These are phyloP conservation scores for Rhododendron griersonianum DNA, from an alignment of 148 eudicot genomes.

Conservation along the genomic window DNA sequence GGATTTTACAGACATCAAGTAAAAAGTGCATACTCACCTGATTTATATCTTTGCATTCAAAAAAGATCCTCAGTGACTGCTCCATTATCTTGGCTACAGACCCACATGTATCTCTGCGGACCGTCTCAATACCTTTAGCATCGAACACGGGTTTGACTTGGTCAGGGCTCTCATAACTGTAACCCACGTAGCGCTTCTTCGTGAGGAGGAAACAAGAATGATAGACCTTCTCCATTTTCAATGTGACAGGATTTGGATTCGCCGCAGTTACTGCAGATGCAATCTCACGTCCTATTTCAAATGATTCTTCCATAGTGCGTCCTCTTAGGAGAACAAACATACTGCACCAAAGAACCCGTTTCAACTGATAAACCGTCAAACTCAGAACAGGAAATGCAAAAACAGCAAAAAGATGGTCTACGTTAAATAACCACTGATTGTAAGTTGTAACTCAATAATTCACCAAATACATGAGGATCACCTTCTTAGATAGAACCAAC, in stretches of 20 bases:
- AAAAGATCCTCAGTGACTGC: slow-evolving; percentile 69
- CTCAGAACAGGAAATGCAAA: background rate
- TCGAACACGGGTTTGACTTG: slow-evolving; percentile 77
- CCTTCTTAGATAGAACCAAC: background rate
- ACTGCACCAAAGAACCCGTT: slow-evolving; percentile 45
- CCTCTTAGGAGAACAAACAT: slow-evolving; percentile 94
- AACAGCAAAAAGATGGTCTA: background rate
- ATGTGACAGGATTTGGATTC: slow-evolving; percentile 80
- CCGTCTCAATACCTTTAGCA: slow-evolving; percentile 97
- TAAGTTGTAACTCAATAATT: background rate
- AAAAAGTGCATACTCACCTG: slow-evolving; percentile 36
- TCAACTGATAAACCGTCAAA: background rate
- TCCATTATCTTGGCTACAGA: slow-evolving; percentile 94
- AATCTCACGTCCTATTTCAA: slow-evolving; percentile 76
- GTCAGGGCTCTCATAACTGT: slow-evolving; percentile 77
- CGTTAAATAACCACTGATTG: background rate
- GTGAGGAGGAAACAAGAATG: slow-evolving; percentile 92
- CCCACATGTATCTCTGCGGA: slow-evolving; percentile 90
- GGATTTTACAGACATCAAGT: background rate
- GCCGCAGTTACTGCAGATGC: slow-evolving; percentile 68
- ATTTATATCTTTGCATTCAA: slow-evolving; percentile 54
- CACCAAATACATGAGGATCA: background rate
- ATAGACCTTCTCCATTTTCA: slow-evolving; percentile 97
- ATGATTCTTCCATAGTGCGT: slow-evolving; percentile 66
- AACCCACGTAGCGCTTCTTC: slow-evolving; percentile 95